phyloP scores from a whole-genome alignment of 2,329 filamentous ascomycete genomes.

The Colletotrichum eleusines region DNA sequence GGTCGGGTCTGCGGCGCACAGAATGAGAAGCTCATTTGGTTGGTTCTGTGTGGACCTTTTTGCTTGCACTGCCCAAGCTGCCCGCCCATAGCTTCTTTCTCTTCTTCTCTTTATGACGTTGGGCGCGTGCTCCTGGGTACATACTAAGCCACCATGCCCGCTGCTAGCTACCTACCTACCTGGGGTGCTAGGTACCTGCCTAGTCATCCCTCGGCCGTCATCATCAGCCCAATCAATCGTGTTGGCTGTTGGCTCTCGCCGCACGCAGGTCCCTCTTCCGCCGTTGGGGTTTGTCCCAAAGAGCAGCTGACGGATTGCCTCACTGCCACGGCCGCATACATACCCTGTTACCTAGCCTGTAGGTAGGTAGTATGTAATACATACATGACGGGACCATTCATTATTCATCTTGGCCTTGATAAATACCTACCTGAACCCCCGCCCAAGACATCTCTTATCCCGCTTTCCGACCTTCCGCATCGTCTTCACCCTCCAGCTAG shows the following conservation, averaged over 20 bases:
- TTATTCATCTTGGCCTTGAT: not conserved
- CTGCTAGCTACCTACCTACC: no score
- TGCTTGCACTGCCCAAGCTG: slow-evolving; percentile 17
- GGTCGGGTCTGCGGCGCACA: slow-evolving; percentile 20
- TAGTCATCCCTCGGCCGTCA: not conserved
- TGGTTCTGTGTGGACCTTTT: slow-evolving; percentile 13
- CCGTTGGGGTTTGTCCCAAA: slow-evolving; percentile 4
- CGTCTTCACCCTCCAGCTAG: not conserved
- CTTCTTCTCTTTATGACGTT: slow-evolving; percentile 26
- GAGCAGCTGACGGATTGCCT: slow-evolving; percentile 21
- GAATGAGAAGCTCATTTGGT: slow-evolving; percentile 7
- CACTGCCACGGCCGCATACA: slow-evolving; percentile 1
- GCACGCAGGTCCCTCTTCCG: not conserved
- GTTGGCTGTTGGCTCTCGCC: slow-evolving; percentile 6
- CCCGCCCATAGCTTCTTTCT: slow-evolving; percentile 25
- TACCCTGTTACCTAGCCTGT: not conserved
- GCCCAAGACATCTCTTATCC: not conserved
- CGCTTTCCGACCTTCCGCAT: slow-evolving; percentile 8
- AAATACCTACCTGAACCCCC: slow-evolving; percentile 21
- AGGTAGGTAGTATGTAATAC: no score
- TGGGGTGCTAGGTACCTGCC: no score
- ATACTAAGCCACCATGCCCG: slow-evolving; percentile 36
- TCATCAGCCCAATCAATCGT: slow-evolving; percentile 31
- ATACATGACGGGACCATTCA: not conserved
- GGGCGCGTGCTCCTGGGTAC: slow-evolving; percentile 33